Evolutionary conservation across 192 early-diverging fungal genomes (phyloP).

Genomic region (Oehlia diaphana): DNA sequence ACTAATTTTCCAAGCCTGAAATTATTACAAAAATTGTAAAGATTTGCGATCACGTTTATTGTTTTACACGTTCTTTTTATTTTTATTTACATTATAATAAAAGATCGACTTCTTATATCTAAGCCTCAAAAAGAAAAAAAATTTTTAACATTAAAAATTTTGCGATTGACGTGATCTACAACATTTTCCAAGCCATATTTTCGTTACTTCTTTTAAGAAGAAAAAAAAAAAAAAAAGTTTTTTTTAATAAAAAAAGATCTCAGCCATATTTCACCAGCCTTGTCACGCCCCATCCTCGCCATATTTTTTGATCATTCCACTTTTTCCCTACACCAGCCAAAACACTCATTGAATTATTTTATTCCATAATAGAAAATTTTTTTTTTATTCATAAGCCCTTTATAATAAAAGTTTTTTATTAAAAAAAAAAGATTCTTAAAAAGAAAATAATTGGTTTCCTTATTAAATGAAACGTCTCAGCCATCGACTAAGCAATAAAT

Average conservation of each 20-base stretch:
- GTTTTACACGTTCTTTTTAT: not conserved
- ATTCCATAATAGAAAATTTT: not conserved
- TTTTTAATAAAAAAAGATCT: not conserved
- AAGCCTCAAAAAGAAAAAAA: not conserved
- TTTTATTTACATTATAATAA: not conserved
- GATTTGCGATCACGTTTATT: not conserved
- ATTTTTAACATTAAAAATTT: too few species aligned
- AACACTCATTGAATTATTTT: not conserved
- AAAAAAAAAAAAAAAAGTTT: too few species aligned
- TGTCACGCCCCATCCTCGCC: not conserved
- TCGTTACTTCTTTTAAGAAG: too few species aligned
- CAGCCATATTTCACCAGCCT: not conserved
- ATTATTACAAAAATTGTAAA: not conserved
- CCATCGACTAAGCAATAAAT: not conserved
- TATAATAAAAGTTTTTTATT: too few species aligned
- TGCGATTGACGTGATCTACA: too few species aligned
- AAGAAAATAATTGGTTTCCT: not conserved
- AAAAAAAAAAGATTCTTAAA: not conserved
- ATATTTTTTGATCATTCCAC: not conserved
- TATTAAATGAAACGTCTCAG: not conserved
- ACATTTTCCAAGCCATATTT: not conserved
- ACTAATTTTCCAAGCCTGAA: not conserved
- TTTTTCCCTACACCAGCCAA: not conserved
- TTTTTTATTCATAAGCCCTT: not conserved
- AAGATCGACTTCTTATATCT: not conserved